These are phyloP conservation scores for Rhynchospora pubera DNA, from an alignment of 176 grass and related monocot species.

Conservation along the genomic window DNA sequence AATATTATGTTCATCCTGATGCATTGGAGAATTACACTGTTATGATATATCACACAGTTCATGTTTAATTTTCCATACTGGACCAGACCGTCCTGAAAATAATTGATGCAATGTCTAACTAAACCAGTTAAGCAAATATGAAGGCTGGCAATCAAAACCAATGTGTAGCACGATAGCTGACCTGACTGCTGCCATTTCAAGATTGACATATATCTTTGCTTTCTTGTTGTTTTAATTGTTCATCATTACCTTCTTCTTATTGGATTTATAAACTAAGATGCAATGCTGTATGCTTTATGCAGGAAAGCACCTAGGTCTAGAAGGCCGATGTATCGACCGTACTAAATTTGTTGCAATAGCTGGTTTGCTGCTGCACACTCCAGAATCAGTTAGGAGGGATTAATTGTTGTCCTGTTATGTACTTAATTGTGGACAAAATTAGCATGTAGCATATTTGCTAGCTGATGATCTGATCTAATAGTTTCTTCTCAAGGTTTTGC, in stretches of 20 bases:
- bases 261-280: background rate
- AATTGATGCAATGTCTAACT: background rate
- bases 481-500: background rate
- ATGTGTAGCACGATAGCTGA: background rate
- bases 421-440: background rate
- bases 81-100: background rate
- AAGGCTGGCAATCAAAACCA: background rate
- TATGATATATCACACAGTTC: background rate
- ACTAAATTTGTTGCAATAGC: conserved; percentile 28
- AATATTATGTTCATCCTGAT: background rate
- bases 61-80: background rate
- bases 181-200: background rate
- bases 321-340: conserved; percentile 43
- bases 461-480: conserved; percentile 10
- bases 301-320: conserved; percentile 55
- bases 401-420: conserved; percentile 12
- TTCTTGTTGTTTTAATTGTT: background rate
- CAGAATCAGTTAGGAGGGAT: background rate
- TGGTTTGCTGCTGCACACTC: background rate
- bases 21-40: background rate
- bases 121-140: background rate
- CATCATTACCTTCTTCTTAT: background rate
- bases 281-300: conserved; percentile 8
- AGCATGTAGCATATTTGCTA: conserved; percentile 21
- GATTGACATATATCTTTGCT: background rate